A percentile compares a stretch with the other conserved stretches of the same genome.
Conservation (phyloP, 2,329 filamentous ascomycete species). For the Colletotrichum zoysiae region DNA sequence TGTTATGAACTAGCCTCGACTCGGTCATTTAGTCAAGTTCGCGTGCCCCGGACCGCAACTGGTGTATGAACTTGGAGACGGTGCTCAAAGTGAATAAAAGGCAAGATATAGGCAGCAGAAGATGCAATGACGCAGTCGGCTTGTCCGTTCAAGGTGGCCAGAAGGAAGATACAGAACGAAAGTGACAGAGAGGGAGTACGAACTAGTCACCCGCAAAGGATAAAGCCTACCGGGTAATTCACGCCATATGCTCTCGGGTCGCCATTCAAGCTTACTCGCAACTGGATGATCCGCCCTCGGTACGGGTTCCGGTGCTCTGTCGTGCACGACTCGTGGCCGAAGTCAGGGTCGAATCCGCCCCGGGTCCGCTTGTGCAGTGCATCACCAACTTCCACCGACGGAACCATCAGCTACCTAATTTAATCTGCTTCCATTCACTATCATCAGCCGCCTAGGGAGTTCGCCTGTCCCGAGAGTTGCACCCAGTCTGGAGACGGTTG, state of each 20-base stretch:
- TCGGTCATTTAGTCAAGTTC: background rate
- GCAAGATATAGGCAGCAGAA: background rate
- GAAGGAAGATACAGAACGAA: background rate
- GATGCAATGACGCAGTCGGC: conserved; percentile 4
- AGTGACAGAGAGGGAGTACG: background rate
- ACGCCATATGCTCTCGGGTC: background rate
- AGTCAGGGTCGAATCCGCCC: background rate
- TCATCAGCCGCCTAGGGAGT: conserved; percentile 1
- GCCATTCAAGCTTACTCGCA: background rate
- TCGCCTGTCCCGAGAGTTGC: background rate
- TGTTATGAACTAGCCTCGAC: conserved; percentile 15
- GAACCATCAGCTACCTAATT: background rate
- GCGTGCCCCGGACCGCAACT: background rate
- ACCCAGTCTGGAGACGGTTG: conserved; percentile 11
- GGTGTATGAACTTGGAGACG: background rate
- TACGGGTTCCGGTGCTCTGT: conserved; percentile 6
- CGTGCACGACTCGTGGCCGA: background rate
- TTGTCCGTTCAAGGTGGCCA: background rate
- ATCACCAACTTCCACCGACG: background rate
- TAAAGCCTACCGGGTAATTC: background rate
- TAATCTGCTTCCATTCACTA: background rate
- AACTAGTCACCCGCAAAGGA: background rate
- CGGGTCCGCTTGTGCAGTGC: conserved; percentile 7
- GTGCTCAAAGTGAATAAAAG: background rate
- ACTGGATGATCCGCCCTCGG: background rate